These are phyloP conservation scores for Anaeramoeba ignava DNA, from an alignment of 78 protist species.

Conservation along the genomic window DNA sequence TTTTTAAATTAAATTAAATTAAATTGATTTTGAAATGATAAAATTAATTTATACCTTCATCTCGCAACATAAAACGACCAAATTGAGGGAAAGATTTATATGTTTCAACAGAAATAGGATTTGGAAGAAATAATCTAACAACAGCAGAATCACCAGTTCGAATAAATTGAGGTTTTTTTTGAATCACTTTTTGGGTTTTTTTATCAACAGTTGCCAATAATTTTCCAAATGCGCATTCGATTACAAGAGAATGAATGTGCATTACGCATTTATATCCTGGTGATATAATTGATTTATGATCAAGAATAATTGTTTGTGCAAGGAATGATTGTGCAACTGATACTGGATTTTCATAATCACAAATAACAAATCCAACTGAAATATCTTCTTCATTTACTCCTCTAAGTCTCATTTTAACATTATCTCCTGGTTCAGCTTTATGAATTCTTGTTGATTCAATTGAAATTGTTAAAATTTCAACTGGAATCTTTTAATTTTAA, in stretches of 20 bases:
- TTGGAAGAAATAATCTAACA: constrained; percentile 9
- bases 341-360: background rate
- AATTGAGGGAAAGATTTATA: constrained; percentile 14
- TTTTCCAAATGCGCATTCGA: background rate
- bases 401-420: background rate
- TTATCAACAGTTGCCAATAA: background rate
- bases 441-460: background rate
- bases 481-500: no score
- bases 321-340: background rate
- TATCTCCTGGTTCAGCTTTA: background rate
- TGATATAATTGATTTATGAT: background rate
- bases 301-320: background rate
- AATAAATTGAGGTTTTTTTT: background rate
- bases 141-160: constrained; percentile 13
- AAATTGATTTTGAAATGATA: constrained; percentile 29
- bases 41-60: constrained; percentile 34
- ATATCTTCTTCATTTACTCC: background rate
- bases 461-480: background rate
- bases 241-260: background rate
- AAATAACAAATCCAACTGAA: background rate
- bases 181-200: background rate
- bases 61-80: constrained; percentile 41
- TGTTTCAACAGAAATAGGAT: constrained; percentile 44
- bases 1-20: constrained; percentile 44
- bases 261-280: background rate